These are phyloP conservation scores for Lachancea thermotolerans DNA, from an alignment of 805 yeast species.

Conservation along the genomic window DNA sequence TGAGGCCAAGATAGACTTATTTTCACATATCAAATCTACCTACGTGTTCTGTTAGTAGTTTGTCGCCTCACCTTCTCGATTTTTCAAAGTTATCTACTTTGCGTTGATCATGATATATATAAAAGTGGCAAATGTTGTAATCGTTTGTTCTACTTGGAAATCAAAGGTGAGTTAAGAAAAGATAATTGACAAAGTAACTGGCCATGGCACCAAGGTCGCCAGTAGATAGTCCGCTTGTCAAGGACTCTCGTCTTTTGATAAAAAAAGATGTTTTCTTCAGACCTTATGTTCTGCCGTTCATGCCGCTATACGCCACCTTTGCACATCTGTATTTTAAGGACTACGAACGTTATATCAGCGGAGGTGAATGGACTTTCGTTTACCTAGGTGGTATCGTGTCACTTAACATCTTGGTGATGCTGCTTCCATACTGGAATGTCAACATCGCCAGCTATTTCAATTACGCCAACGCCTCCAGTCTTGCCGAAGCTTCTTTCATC, in stretches of 20 bases:
- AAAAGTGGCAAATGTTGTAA: background rate
- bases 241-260: constrained; percentile 65
- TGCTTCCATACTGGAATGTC: constrained; percentile 93
- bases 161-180: background rate
- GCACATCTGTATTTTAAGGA: constrained; percentile 54
- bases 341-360: constrained; percentile 78
- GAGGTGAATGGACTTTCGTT: constrained; percentile 94
- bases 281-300: constrained; percentile 80
- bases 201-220: constrained; percentile 27
- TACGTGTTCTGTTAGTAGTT: too few relatives aligned
- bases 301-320: constrained; percentile 70
- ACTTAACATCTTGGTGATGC: constrained; percentile 66
- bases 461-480: constrained; percentile 44
- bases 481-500: constrained; percentile 64
- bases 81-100: too few relatives aligned
- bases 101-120: background rate
- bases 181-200: background rate
- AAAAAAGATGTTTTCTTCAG: constrained; percentile 54
- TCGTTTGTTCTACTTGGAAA: too few relatives aligned
- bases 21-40: too few relatives aligned
- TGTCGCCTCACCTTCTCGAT: too few relatives aligned
- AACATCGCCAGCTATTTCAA: constrained; percentile 63
- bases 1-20: too few relatives aligned
- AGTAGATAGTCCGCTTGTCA: constrained; percentile 68
- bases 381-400: constrained; percentile 69